Evolutionary conservation across 139 green algal genomes (phyloP).

Genomic region (Coccomyxa sp.): DNA sequence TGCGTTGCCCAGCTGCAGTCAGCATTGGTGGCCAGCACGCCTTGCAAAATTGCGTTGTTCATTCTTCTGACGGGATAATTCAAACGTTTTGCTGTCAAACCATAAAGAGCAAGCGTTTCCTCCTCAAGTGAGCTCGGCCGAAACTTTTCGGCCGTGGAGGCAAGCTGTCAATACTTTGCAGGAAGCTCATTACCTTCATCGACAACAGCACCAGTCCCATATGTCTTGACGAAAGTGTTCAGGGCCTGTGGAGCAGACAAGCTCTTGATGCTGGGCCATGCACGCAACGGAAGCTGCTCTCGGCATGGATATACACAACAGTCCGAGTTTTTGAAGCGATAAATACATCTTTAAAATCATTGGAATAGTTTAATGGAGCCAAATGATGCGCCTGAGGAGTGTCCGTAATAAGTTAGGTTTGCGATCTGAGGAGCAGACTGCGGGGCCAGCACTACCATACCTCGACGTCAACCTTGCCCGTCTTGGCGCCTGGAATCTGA

Average conservation of each 20-base stretch:
- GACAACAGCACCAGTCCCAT: too few relatives aligned
- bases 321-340: too few relatives aligned
- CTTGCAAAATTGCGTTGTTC: background rate
- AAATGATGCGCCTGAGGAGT: too few relatives aligned
- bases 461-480: background rate
- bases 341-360: background rate
- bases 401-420: too few relatives aligned
- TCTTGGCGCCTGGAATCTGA: slow-evolving; percentile 1
- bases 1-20: background rate
- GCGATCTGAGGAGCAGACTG: too few relatives aligned
- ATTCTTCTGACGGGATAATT: background rate
- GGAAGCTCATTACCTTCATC: too few relatives aligned
- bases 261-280: too few relatives aligned
- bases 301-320: too few relatives aligned
- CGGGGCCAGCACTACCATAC: background rate
- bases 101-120: background rate
- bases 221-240: too few relatives aligned
- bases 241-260: too few relatives aligned
- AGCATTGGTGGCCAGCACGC: background rate
- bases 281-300: too few relatives aligned
- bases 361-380: background rate
- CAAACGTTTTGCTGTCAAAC: background rate
- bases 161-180: too few relatives aligned
- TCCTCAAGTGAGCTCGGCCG: background rate
- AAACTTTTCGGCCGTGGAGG: background rate